These are phyloP conservation scores for Hyparrhenia diplandra DNA, from an alignment of 176 grass and related monocot genomes.

Conservation along the genomic window DNA sequence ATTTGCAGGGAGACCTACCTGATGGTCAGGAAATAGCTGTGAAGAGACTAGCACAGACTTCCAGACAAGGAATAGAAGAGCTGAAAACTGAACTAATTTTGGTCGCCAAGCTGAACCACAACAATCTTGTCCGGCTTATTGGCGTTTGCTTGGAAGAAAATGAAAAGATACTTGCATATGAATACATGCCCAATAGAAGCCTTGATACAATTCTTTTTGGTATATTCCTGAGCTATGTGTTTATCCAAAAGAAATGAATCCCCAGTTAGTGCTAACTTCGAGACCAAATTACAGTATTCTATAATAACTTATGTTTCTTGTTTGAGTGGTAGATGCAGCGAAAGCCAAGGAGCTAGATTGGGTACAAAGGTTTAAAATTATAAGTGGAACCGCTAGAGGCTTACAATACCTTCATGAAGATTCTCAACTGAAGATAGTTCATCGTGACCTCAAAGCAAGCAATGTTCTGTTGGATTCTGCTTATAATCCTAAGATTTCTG, in stretches of 20 bases:
- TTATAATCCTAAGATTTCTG: too few species aligned
- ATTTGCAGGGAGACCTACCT: conserved; percentile 25
- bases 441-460: too few species aligned
- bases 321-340: conserved; percentile 12
- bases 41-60: conserved; percentile 16
- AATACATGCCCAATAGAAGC: conserved; percentile 45
- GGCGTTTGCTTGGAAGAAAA: conserved; percentile 40
- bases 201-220: conserved; percentile 44
- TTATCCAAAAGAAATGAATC: too few species aligned
- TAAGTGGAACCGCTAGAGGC: too few species aligned
- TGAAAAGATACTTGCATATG: conserved; percentile 38
- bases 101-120: conserved; percentile 35
- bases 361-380: too few species aligned
- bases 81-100: conserved; percentile 35
- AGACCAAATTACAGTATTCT: too few species aligned
- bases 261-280: background rate
- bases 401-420: too few species aligned
- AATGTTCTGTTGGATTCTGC: too few species aligned
- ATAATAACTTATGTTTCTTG: background rate
- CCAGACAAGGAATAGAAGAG: conserved; percentile 30
- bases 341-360: background rate
- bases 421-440: too few species aligned
- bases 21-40: conserved; percentile 32
- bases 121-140: conserved; percentile 35
- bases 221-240: background rate